phyloP scores from a whole-genome alignment of 495 filamentous ascomycete genomes.

The Aspergillus ellipticus region DNA sequence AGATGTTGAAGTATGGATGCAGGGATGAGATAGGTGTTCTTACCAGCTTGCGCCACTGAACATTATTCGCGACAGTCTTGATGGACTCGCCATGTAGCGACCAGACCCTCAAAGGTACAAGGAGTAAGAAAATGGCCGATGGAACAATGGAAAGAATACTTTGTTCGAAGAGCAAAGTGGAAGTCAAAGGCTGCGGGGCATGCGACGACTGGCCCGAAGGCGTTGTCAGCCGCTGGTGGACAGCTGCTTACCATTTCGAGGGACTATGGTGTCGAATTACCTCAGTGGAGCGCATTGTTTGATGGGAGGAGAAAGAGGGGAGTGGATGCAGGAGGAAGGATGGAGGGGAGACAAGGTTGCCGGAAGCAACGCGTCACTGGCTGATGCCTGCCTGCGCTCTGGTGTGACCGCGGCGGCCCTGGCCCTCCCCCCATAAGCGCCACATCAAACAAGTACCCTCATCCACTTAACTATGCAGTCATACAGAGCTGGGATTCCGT shows the following conservation, averaged over 20 bases:
- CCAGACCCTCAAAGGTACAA: neutral
- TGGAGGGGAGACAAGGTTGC: no score
- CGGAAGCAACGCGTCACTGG: no score
- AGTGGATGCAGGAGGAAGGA: no score
- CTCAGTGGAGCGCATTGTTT: neutral
- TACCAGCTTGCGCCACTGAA: neutral
- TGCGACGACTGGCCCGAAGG: neutral
- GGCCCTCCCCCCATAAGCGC: no score
- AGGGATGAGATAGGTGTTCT: neutral
- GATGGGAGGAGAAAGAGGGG: neutral
- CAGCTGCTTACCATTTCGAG: no score
- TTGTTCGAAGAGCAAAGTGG: slow-evolving; percentile 1
- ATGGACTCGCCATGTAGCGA: neutral
- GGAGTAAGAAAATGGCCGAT: neutral
- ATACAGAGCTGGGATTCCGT: no score
- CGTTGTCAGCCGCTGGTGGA: neutral
- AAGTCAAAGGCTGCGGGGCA: slow-evolving; percentile 1
- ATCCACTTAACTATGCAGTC: no score
- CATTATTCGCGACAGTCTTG: neutral
- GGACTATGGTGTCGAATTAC: neutral
- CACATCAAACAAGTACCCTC: no score
- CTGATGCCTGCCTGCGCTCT: no score
- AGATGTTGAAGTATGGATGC: no score
- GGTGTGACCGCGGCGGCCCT: no score
- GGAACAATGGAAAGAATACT: neutral